These are phyloP conservation scores for Rhynchosporium agropyri DNA, from an alignment of 2,329 filamentous ascomycete genomes.

Conservation along the genomic window DNA sequence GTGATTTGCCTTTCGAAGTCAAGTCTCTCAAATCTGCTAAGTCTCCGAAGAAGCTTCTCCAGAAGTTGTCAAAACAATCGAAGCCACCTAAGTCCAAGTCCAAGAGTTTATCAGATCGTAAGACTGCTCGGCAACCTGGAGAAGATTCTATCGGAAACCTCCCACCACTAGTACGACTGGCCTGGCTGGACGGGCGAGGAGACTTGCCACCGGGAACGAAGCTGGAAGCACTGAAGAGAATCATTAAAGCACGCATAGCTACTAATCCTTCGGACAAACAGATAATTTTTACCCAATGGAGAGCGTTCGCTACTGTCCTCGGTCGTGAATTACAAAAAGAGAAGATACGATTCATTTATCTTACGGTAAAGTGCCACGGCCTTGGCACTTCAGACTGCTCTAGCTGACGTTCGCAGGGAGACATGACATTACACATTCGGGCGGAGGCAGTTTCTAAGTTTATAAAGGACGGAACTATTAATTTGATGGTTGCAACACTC, in stretches of 20 bases:
- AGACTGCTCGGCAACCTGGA: not conserved
- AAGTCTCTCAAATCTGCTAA: not conserved
- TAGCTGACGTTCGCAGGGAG: slow-evolving; percentile 47
- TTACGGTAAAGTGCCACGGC: slow-evolving; percentile 41
- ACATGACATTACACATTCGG: slow-evolving; percentile 47
- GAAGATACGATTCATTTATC: slow-evolving; percentile 45
- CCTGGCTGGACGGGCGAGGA: slow-evolving; percentile 27
- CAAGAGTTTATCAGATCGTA: not conserved
- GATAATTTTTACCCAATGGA: slow-evolving; percentile 61
- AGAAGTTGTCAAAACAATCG: not conserved
- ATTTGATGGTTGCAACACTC: slow-evolving; percentile 53
- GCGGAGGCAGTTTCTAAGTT: slow-evolving; percentile 51
- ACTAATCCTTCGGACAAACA: slow-evolving; percentile 53
- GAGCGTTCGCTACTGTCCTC: slow-evolving; percentile 53
- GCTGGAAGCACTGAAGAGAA: slow-evolving; percentile 37
- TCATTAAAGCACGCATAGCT: slow-evolving; percentile 44
- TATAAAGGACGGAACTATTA: slow-evolving; percentile 41
- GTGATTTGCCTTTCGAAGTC: not conserved
- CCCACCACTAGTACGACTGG: not conserved
- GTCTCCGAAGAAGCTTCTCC: not conserved
- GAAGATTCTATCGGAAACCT: slow-evolving; percentile 4
- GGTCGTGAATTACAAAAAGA: slow-evolving; percentile 50
- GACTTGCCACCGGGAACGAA: slow-evolving; percentile 44
- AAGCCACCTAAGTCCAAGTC: slow-evolving; percentile 1
- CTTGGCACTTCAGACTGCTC: not conserved